Evolutionary conservation across 179 eudicot species (phyloP), one percentile per base, ranked within the genome.

Genomic region (Spergularia azorica): DNA sequence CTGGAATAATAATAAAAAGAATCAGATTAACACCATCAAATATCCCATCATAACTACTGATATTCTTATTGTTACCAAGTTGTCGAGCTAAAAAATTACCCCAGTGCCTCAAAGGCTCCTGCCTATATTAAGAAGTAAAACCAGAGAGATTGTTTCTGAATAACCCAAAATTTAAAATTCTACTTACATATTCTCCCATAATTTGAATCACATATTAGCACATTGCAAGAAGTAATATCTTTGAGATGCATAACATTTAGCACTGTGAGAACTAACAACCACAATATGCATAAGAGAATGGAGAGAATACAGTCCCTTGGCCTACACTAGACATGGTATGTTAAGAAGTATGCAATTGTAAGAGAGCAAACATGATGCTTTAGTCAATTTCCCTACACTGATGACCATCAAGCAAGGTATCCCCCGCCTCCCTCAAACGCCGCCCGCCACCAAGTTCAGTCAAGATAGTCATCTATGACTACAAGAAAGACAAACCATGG

Each of bases 1-100:
- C 99, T 96, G 86, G 63, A 76, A 67, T 41, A 13, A 66, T 58
- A 16, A 36, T 36, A 21, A 82, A 66, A 21, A 50, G n/a, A 56
- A 66, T 58, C 32, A 74, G 76, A 70, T 64, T 11, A 6, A 6
- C 54, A 64, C 38, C 20, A 18, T 60, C n/a, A 20, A 36, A 16
- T 39, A 67, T 43, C 17, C 39, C 20, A 13, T 46, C 7, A n/a
- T 67, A 43, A 65, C 51, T 65, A 39, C 26, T 62, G 8, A 43
- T 43, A 43, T 43, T 43, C 5, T 65, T 41, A 13, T 52, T 62
- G 36, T 36, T 57, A 67, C 36, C 18, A 51, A 4, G 71, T 38
- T 57, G 54, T 55, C 59, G 21, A 39, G 55, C 16, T 50, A 70
- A 51, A 59, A 21, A 57, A 55, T n/a, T n/a, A n/a, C n/a, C n/a